These are phyloP conservation scores for Trichoderma aggressivum DNA, from an alignment of 2,329 filamentous ascomycete species.

Conservation along the genomic window DNA sequence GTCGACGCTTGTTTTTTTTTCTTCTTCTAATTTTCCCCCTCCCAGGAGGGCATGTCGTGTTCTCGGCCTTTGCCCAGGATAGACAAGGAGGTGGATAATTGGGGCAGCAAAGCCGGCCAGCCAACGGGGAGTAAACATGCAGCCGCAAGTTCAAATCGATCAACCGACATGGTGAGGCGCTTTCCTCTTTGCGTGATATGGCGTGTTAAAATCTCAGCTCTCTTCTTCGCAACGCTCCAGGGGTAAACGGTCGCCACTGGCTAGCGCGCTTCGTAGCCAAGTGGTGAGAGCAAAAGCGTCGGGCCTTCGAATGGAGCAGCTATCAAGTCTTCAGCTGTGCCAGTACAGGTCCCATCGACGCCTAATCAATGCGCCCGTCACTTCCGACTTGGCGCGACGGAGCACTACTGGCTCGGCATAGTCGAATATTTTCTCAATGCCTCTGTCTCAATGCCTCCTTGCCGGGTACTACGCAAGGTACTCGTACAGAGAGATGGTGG, in stretches of 20 bases:
- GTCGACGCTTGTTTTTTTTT: neutral
- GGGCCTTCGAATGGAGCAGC: constrained; percentile 3
- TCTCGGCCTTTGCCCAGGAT: constrained; percentile 12
- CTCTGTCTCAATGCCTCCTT: neutral
- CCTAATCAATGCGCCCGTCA: constrained; percentile 7
- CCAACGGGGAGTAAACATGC: constrained; percentile 17
- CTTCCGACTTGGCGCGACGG: constrained; percentile 17
- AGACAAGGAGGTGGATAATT: neutral
- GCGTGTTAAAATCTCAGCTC: constrained; percentile 15
- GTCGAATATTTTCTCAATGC: neutral
- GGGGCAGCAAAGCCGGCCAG: constrained; percentile 9
- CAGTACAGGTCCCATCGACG: neutral
- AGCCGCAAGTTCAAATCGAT: constrained; percentile 10
- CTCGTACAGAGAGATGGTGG: neutral
- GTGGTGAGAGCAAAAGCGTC: constrained; percentile 4
- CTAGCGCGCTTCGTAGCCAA: constrained; percentile 5
- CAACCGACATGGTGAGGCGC: neutral
- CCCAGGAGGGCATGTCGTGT: neutral
- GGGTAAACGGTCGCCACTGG: constrained; percentile 16
- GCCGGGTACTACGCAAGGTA: neutral
- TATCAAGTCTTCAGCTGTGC: constrained; percentile 15
- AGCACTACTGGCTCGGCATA: constrained; percentile 3
- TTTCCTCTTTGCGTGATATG: constrained; percentile 1
- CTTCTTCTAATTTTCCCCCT: neutral
- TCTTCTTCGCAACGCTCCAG: constrained; percentile 1